Base-by-base conservation (phyloP, 2,329 filamentous ascomycete genomes). In the Colletotrichum gigasporum region DNA sequence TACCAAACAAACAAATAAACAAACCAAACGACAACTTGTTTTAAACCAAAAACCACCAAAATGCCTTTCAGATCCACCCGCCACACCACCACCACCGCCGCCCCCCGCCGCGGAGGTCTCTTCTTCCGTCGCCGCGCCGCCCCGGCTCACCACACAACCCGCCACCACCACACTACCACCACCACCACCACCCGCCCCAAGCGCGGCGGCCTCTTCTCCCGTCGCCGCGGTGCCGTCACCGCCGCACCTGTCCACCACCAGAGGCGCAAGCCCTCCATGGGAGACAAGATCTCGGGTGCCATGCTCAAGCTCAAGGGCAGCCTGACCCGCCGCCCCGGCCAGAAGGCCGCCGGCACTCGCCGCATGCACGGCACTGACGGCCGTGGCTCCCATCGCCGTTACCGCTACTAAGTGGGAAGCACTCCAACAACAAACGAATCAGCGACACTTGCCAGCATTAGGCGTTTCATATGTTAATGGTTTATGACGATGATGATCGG, bases 211-310 rank as follows among this genome's bases (percentile, higher is more conserved):
- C 71, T 83, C 52, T 82, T 84, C 14, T 67, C 78, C 71, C 69
- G 72, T 72, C 75, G 73, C 74, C 77, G 67, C 47, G 65, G 52
- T 9, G 44, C 66, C 24, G 48, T 53, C 35, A 68, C 72, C 3
- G 42, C 61, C 4, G 71, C 75, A 2, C 79, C 79, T 2, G 79
- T 80, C 14, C 85, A 87, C 66, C 89, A 91, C 73, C 90, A 92
- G 56, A 86, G 87, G 74, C 87, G 91, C 72, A 87, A 89, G 71
- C 84, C 87, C 3, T 87, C 84, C 37, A 80, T 94, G 68, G 90
- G 90, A 47, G 92, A 95, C 80, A 95, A 94, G 78, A 84, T 95
- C 70, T 89, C 86, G 51, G 92, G 92, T 16, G 91, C 91, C 0
- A 80, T 95, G 75, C 83, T 92, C 80, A 92, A 87, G 80, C 77